Evolutionary conservation across 768 basidiomycete genomes (phyloP), one percentile per base, ranked within the genome.

Genomic region (Tricholoma flavovirens): DNA sequence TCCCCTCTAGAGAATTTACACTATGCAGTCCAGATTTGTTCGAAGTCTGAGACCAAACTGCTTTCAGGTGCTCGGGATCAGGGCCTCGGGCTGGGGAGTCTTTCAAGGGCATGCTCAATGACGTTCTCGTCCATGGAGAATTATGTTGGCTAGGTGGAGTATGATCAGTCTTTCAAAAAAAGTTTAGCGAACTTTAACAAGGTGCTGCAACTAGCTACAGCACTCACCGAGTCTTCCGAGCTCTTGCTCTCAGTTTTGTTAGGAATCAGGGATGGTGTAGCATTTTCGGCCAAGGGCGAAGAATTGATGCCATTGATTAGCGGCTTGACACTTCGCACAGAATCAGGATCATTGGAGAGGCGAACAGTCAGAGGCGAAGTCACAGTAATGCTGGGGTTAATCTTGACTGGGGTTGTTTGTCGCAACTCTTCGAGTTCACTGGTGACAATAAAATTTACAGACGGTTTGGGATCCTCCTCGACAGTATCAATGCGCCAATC

Each of bases 21-120:
- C 82, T 75, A 56, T 84, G 81, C 32, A 80, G 68, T 52, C 78
- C 81, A n/a, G 83, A 76, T 67, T 87, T 86, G 66, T 84, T 83
- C 4, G 90, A 79, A 5, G 86, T 79, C 63, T 90, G 86, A 17
- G 88, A 88, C 88, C 91, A 93, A 7, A 93, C 81, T 21, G 87
- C 85, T 69, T 88, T 92, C 51, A 93, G 73, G 60, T 89, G 89
- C 64, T 91, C 90, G n/a, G 87, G 86, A 67, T 90, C 88, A 5
- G 88, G 87, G 36, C 77, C 78, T 52, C 87, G 78, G 38, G 82
- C 79, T 14, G 86, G 77, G 8, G 84, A 81, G 33, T 91, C 88
- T 67, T 90, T 90, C 49, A 80, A 66, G 9, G 82, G 67, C 51
- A 86, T 74, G 60, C 71, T 80, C 58, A 84, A 64, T 7, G 84